Percentiles rank a stretch among this genome's conserved stretches.
These are phyloP conservation scores for Cochlearia excelsa DNA, from an alignment of 345 rosid genomes.

Conservation along the genomic window DNA sequence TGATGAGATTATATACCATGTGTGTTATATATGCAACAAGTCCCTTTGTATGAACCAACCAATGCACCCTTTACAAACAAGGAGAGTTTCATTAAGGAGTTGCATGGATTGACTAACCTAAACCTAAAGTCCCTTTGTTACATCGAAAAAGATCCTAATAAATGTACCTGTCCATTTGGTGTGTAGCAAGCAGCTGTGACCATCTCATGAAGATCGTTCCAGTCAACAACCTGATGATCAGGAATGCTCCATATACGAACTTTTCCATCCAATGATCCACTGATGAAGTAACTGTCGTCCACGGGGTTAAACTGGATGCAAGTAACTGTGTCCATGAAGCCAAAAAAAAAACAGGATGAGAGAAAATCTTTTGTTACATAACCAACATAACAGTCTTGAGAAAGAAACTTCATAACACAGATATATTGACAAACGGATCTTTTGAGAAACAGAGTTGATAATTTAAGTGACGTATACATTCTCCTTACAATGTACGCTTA, in stretches of 20 bases:
- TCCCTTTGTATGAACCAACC: conserved; percentile 91
- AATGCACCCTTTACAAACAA: conserved; percentile 74
- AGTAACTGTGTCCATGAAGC: conserved; percentile 59
- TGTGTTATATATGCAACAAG: conserved; percentile 68
- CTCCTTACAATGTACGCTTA: not conserved
- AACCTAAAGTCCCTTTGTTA: not conserved
- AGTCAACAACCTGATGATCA: conserved; percentile 82
- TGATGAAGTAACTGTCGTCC: conserved; percentile 89
- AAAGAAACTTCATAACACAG: not conserved
- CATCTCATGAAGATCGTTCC: conserved; percentile 97
- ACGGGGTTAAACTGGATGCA: conserved; percentile 98
- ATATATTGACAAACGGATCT: not conserved
- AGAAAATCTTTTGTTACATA: conserved; percentile 12
- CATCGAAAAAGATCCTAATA: not conserved
- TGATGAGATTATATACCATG: conserved; percentile 45
- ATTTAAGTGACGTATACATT: not conserved
- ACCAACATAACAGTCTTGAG: no score
- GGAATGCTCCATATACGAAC: conserved; percentile 98
- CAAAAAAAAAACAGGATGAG: conserved; percentile 18
- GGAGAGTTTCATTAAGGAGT: conserved; percentile 33
- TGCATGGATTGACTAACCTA: not conserved
- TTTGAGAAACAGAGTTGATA: conserved; percentile 15
- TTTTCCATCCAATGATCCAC: conserved; percentile 94
- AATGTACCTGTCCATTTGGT: conserved; percentile 90
- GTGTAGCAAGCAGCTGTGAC: conserved; percentile 98